Percentiles rank a stretch among this genome's conserved stretches.
Conservation (phyloP, 2,329 filamentous ascomycete genomes). For the Pseudogymnoascus sp. region DNA sequence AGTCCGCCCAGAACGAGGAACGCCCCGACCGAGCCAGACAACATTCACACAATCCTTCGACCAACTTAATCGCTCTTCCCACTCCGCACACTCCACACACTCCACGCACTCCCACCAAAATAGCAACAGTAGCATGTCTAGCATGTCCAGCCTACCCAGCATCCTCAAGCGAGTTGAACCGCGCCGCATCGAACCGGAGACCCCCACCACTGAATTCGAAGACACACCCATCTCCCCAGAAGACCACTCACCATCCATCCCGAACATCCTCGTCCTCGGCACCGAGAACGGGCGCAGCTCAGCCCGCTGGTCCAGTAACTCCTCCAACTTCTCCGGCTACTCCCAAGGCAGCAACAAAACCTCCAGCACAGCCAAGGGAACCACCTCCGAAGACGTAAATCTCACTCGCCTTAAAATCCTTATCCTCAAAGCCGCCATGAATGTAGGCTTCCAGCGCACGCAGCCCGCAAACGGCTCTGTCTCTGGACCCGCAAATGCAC, state of each 20-base stretch:
- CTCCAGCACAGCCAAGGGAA: constrained; percentile 65
- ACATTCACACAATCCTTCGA: constrained; percentile 56
- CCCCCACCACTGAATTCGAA: constrained; percentile 90
- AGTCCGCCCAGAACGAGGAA: constrained; percentile 75
- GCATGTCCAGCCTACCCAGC: constrained; percentile 44
- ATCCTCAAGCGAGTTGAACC: constrained; percentile 38
- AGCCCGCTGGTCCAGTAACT: constrained; percentile 73
- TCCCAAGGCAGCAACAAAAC: constrained; percentile 62
- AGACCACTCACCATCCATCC: constrained; percentile 64
- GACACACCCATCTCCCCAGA: constrained; percentile 79
- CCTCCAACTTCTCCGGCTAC: constrained; percentile 70
- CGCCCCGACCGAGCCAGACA: constrained; percentile 72
- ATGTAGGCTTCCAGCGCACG: constrained; percentile 65
- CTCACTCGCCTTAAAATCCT: constrained; percentile 70
- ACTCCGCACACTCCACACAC: constrained; percentile 45
- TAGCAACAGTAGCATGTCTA: constrained; percentile 21
- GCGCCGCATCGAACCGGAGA: constrained; percentile 60
- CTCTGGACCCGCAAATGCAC: constrained; percentile 32
- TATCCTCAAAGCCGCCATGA: constrained; percentile 77
- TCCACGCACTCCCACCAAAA: constrained; percentile 31
- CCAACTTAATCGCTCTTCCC: constrained; percentile 37
- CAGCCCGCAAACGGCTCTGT: constrained; percentile 33
- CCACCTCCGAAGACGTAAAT: constrained; percentile 66
- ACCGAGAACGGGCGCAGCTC: constrained; percentile 55
- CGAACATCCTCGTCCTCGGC: constrained; percentile 82